phyloP scores from a whole-genome alignment of 257 asterid genomes.

The Solanum virginianum region DNA sequence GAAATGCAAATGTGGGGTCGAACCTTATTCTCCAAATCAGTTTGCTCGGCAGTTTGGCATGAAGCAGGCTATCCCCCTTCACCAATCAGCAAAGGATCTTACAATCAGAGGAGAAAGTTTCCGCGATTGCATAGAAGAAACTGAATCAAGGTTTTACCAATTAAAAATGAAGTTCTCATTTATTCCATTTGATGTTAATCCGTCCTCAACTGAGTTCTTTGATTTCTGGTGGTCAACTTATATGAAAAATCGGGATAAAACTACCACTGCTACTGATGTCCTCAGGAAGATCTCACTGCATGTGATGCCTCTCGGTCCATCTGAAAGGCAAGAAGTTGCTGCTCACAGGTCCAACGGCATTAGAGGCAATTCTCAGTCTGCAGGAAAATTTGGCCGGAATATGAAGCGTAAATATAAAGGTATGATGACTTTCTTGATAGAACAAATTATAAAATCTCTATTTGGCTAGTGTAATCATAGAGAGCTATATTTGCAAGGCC shows the following conservation, averaged over 20 bases:
- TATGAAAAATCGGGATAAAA: background rate
- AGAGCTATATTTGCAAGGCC: background rate
- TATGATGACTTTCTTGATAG: background rate
- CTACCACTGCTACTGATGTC: background rate
- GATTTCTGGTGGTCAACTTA: constrained; percentile 7
- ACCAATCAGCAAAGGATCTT: background rate
- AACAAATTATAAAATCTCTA: background rate
- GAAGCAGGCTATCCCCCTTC: background rate
- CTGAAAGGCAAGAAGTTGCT: background rate
- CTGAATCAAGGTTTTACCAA: background rate
- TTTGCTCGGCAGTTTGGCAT: constrained; percentile 5
- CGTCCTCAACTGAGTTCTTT: background rate
- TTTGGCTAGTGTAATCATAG: background rate
- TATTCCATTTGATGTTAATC: background rate
- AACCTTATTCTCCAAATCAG: constrained; percentile 3
- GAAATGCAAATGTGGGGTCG: background rate
- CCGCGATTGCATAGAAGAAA: background rate
- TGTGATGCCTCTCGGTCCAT: background rate
- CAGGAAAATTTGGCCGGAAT: background rate
- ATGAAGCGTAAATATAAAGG: background rate
- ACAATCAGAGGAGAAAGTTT: background rate
- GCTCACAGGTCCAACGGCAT: background rate
- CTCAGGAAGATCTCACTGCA: background rate
- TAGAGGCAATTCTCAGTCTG: background rate
- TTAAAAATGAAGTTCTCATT: background rate